Evolutionary conservation across 73 alveolate genomes (phyloP).

Genomic region (Diophrys sp.): DNA sequence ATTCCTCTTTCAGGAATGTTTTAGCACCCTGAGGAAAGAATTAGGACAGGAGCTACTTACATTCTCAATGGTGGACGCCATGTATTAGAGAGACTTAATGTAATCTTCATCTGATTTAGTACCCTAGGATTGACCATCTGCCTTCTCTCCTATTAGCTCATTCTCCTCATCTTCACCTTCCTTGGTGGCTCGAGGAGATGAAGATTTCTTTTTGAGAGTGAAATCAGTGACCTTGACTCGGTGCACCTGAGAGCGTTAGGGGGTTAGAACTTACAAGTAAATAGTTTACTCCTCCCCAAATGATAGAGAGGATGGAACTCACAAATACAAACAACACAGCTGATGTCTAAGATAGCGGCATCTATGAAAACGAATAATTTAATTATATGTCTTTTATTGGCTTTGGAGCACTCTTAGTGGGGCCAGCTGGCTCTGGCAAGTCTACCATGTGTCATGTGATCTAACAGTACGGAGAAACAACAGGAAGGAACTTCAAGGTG

Average conservation of each 20-base stretch:
- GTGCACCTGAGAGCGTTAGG: neutral
- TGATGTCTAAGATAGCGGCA: neutral
- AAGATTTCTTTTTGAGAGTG: neutral
- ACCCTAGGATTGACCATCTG: neutral
- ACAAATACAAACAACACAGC: neutral
- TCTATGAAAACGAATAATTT: neutral
- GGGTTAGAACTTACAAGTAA: neutral
- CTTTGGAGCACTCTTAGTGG: slow-evolving; percentile 68
- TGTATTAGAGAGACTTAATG: neutral
- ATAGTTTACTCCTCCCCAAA: neutral
- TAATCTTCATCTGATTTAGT: neutral
- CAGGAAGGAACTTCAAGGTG: slow-evolving; percentile 77
- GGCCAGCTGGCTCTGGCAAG: slow-evolving; percentile 94
- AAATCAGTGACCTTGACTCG: neutral
- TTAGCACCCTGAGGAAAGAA: slow-evolving; percentile 65
- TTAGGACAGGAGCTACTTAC: neutral
- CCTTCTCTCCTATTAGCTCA: neutral
- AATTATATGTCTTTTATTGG: neutral
- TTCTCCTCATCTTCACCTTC: neutral
- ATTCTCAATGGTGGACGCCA: neutral
- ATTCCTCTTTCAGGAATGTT: slow-evolving; percentile 79
- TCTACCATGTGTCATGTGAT: slow-evolving; percentile 92
- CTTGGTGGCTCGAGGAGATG: neutral
- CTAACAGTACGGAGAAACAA: slow-evolving; percentile 75
- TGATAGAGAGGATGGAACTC: neutral